These are phyloP conservation scores for Fonsecaea multimorphosa DNA, from an alignment of 2,329 filamentous ascomycete genomes.

Conservation along the genomic window DNA sequence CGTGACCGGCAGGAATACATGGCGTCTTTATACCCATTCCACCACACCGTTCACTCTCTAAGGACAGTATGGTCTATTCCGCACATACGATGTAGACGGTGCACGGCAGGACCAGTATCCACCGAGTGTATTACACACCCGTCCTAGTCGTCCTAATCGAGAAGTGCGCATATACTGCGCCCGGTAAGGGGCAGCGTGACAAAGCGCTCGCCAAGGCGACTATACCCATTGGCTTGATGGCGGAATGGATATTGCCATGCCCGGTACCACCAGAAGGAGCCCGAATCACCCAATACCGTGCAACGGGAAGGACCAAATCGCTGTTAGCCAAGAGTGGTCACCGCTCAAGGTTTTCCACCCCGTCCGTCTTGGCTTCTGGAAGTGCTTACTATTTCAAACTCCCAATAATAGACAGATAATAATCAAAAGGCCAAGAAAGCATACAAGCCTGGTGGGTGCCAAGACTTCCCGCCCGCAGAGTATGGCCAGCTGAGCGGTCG, in stretches of 20 bases:
- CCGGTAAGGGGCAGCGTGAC: constrained; percentile 3
- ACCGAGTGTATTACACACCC: background rate
- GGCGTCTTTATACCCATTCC: constrained; percentile 14
- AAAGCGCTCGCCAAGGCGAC: constrained; percentile 19
- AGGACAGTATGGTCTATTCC: background rate
- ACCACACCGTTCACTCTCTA: background rate
- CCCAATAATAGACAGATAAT: constrained; percentile 8
- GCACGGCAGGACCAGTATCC: background rate
- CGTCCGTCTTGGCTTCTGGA: background rate
- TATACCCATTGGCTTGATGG: constrained; percentile 15
- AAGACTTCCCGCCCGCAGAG: constrained; percentile 1
- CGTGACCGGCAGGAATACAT: background rate
- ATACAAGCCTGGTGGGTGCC: constrained; percentile 15
- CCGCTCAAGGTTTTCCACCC: background rate
- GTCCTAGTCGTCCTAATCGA: constrained; percentile 1
- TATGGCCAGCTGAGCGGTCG: background rate
- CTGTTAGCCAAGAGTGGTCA: background rate
- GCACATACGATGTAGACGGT: background rate
- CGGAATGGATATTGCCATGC: background rate
- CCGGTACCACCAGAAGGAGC: background rate
- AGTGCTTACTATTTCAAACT: constrained; percentile 20
- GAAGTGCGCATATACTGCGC: constrained; percentile 4
- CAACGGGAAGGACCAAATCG: background rate
- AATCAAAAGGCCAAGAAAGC: background rate
- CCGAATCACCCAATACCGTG: background rate